Evolutionary conservation across 176 grass and related monocot species (phyloP).

Genomic region (Musa beccarii): DNA sequence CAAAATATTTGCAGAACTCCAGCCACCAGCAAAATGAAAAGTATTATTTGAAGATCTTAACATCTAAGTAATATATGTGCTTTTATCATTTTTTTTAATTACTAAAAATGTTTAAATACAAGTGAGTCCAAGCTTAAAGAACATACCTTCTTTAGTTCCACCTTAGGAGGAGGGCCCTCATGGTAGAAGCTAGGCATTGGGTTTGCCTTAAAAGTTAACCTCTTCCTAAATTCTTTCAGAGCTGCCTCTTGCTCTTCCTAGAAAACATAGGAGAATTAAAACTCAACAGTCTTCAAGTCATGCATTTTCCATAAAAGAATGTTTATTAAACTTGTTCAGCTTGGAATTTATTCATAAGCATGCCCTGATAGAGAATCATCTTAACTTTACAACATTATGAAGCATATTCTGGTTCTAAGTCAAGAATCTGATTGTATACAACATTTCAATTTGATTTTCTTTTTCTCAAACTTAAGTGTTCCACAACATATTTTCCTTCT

Average conservation of each 20-base stretch:
- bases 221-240: conserved; percentile 85
- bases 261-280: conserved; percentile 12
- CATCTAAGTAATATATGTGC: neutral
- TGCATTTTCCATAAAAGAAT: neutral
- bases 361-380: neutral
- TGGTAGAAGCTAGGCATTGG: conserved; percentile 94
- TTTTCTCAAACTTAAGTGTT: neutral
- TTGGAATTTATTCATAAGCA: neutral
- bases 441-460: neutral
- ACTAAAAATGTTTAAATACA: too few species aligned
- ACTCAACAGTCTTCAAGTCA: neutral
- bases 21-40: neutral
- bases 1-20: neutral
- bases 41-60: neutral
- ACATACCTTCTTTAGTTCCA: conserved; percentile 91
- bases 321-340: too few species aligned
- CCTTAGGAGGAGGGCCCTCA: conserved; percentile 70
- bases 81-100: neutral
- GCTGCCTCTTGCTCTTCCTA: conserved; percentile 91
- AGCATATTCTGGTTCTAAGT: neutral
- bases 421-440: neutral
- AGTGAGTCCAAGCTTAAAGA: neutral
- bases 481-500: neutral
- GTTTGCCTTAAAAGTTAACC: conserved; percentile 71
- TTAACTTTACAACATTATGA: neutral